phyloP scores from a whole-genome alignment of 2,329 filamentous ascomycete genomes.

The Mollisiaceae sp. region DNA sequence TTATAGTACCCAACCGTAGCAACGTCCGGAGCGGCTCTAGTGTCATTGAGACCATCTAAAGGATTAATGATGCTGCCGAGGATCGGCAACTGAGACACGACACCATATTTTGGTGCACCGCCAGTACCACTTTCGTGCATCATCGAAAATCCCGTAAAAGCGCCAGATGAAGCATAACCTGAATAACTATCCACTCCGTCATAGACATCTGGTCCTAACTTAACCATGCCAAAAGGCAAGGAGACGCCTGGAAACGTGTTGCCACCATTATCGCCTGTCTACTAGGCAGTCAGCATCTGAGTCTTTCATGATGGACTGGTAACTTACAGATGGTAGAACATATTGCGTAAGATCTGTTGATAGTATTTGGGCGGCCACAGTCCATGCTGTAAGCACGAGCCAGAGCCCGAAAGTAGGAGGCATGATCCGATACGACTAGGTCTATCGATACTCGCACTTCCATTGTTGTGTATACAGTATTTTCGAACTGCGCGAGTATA shows the following conservation, averaged over 20 bases:
- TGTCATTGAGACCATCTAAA: slow-evolving; percentile 58
- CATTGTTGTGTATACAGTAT: background rate
- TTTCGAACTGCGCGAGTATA: background rate
- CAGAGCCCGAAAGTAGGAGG: slow-evolving; percentile 4
- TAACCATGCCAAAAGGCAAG: slow-evolving; percentile 33
- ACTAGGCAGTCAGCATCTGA: slow-evolving; percentile 11
- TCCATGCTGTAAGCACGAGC: slow-evolving; percentile 8
- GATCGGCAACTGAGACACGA: slow-evolving; percentile 63
- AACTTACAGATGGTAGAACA: slow-evolving; percentile 30
- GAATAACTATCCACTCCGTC: slow-evolving; percentile 52
- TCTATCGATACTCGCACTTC: slow-evolving; percentile 1
- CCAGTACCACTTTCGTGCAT: slow-evolving; percentile 63
- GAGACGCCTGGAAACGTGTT: slow-evolving; percentile 32
- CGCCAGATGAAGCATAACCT: slow-evolving; percentile 54
- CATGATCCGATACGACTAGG: slow-evolving; percentile 16
- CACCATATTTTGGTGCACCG: slow-evolving; percentile 71
- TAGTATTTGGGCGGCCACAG: slow-evolving; percentile 5
- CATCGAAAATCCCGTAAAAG: slow-evolving; percentile 65
- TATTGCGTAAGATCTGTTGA: slow-evolving; percentile 31
- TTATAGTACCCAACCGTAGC: slow-evolving; percentile 66
- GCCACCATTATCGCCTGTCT: slow-evolving; percentile 28
- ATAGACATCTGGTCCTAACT: slow-evolving; percentile 30
- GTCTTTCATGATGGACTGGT: background rate
- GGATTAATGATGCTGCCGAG: slow-evolving; percentile 57
- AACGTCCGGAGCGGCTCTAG: slow-evolving; percentile 54